Evolutionary conservation across 495 filamentous ascomycete genomes (phyloP).

Genomic region (Tetracladium setigerum): DNA sequence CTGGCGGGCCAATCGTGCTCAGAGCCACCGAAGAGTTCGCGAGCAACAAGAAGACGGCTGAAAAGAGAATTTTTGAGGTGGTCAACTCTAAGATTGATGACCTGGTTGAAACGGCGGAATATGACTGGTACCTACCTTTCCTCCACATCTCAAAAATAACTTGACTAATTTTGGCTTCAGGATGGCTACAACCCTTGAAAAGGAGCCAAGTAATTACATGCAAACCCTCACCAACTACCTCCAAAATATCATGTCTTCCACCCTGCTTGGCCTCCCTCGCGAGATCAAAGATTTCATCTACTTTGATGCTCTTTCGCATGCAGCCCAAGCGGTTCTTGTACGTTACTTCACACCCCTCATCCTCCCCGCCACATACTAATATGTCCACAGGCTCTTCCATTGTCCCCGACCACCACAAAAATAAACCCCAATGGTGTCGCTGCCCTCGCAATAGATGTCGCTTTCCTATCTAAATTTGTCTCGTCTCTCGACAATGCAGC

Average conservation of each 20-base stretch:
- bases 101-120: slow-evolving; percentile 92
- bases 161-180: slow-evolving; percentile 20
- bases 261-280: slow-evolving; percentile 79
- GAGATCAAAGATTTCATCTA: slow-evolving; percentile 98
- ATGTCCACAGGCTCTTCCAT: slow-evolving; percentile 61
- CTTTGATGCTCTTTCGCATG: slow-evolving; percentile 90
- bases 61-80: slow-evolving; percentile 96
- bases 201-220: slow-evolving; percentile 85
- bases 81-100: slow-evolving; percentile 99
- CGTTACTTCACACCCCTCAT: slow-evolving; percentile 10
- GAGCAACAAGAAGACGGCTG: slow-evolving; percentile 87
- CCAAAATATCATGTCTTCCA: slow-evolving; percentile 94
- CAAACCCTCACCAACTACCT: slow-evolving; percentile 85
- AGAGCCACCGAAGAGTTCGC: slow-evolving; percentile 79
- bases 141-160: neutral
- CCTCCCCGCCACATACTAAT: too few species aligned
- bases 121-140: slow-evolving; percentile 61
- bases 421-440: slow-evolving; percentile 84
- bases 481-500: slow-evolving; percentile 66
- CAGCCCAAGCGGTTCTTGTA: slow-evolving; percentile 78
- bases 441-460: slow-evolving; percentile 73
- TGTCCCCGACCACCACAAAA: slow-evolving; percentile 67
- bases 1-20: slow-evolving; percentile 65
- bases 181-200: slow-evolving; percentile 55
- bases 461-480: slow-evolving; percentile 78